Conservation (phyloP, 192 early-diverging fungal genomes). For the Podila epigama region DNA sequence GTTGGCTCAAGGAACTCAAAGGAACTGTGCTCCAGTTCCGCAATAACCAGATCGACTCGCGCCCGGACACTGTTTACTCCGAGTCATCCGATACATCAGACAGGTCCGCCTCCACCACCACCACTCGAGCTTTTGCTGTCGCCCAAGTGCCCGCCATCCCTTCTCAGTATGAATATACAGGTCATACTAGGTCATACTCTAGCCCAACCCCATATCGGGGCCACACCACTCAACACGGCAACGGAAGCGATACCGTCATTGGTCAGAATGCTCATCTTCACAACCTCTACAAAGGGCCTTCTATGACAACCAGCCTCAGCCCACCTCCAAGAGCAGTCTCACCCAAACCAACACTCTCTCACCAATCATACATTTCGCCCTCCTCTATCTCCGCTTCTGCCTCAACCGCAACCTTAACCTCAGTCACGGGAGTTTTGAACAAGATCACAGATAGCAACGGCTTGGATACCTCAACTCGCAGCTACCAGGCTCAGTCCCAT, state of each 20-base stretch:
- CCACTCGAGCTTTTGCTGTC: neutral
- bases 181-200: conserved; percentile 4
- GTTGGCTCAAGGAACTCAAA: conserved; percentile 52
- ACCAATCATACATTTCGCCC: too few relatives aligned
- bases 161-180: conserved; percentile 15
- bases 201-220: neutral
- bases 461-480: neutral
- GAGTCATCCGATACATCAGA: conserved; percentile 30
- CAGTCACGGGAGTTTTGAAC: conserved; percentile 5
- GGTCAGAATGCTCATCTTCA: neutral
- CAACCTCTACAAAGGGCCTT: conserved; percentile 6
- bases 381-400: too few relatives aligned
- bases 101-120: conserved; percentile 5
- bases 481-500: neutral
- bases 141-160: conserved; percentile 14
- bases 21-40: conserved; percentile 23
- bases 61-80: conserved; percentile 23
- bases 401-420: too few relatives aligned
- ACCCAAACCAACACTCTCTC: conserved; percentile 28
- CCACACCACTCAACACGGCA: neutral
- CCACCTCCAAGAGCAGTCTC: conserved; percentile 38
- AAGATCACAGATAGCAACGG: neutral
- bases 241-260: too few relatives aligned
- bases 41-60: conserved; percentile 4
- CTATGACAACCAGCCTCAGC: conserved; percentile 18